Base-by-base conservation (phyloP, 1,284 basidiomycete species). In the Athelia psychrophila region DNA sequence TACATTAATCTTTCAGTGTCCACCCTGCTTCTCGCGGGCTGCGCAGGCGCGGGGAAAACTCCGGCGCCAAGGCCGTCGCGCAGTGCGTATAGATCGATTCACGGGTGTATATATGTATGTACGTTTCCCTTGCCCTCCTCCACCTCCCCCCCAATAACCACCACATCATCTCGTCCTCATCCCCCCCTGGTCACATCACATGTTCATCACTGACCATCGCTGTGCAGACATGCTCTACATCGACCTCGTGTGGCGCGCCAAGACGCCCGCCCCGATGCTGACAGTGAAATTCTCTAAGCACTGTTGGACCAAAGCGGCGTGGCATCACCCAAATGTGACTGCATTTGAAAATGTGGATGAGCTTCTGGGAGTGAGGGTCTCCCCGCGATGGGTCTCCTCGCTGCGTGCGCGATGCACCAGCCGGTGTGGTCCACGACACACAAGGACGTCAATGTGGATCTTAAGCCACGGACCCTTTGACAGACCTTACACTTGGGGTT, bases 321-420 rank as follows among this genome's bases (percentile, higher is more conserved):
- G 86, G 86, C 86, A 91, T 61, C 77, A 80, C 44, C 96, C 97
- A 0, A 80, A 84, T 8, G 65, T 97, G 9, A 73, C 99, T n/a
- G 74, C 98, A n/a, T 76, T 99, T 23, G 97, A 99, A 69, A 95
- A 95, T 61, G 69, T 99, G 47, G 95, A 99, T 58, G 83, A 84
- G 47, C 71, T 99, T 13, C 68, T 97, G n/a, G 79, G 82, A 9
- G 83, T 85, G 0, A 95, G 98, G 68, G 75, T 88, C 16, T 95
- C 96, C 78, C 93, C 89, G 55, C 59, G 78, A 63, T 33, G 51
- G 52, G n/a, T n/a, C n/a, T n/a, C n/a, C n/a, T n/a, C n/a, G n/a
- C n/a, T 25, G 25, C 54, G 35, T 54, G 58, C 40, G 86, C 0
- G 77, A 95, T 6, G 91, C 0, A 86, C 93, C 3, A 79, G 88